These are phyloP conservation scores for Calonectria hongkongensis DNA, from an alignment of 2,329 filamentous ascomycete species.

Conservation along the genomic window DNA sequence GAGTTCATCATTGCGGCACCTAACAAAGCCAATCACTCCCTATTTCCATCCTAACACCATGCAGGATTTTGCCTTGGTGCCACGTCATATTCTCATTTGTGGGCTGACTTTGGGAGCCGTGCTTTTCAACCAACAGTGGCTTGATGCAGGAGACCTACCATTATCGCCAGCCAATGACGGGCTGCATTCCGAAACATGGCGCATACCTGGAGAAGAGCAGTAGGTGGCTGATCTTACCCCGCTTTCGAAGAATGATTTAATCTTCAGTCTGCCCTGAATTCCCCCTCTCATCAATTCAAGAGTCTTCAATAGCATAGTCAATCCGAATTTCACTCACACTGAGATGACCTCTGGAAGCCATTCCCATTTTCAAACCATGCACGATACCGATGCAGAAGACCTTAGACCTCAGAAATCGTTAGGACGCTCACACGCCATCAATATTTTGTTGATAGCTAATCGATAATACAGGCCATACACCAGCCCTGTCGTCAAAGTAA, in stretches of 20 bases:
- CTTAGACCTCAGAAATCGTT: neutral
- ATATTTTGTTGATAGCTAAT: neutral
- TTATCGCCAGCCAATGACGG: no score
- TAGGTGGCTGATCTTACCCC: neutral
- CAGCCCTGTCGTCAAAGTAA: neutral
- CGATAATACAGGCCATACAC: neutral
- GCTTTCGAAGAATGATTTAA: neutral
- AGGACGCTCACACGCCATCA: neutral
- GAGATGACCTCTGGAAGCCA: neutral
- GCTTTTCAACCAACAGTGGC: no score
- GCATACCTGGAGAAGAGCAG: no score
- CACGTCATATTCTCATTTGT: no score
- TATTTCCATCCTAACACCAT: no score
- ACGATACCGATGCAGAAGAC: neutral
- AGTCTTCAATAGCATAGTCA: no score
- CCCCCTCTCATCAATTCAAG: neutral
- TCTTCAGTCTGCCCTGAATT: neutral
- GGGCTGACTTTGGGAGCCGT: no score
- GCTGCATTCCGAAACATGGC: no score
- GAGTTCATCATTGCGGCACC: no score
- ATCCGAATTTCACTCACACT: neutral
- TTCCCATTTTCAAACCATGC: neutral
- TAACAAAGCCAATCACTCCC: no score
- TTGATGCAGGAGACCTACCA: no score
- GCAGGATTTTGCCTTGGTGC: no score